Evolutionary conservation across 148 eudicot genomes (phyloP), one percentile per base, ranked within the genome.

Genomic region (Silene uniflora): DNA sequence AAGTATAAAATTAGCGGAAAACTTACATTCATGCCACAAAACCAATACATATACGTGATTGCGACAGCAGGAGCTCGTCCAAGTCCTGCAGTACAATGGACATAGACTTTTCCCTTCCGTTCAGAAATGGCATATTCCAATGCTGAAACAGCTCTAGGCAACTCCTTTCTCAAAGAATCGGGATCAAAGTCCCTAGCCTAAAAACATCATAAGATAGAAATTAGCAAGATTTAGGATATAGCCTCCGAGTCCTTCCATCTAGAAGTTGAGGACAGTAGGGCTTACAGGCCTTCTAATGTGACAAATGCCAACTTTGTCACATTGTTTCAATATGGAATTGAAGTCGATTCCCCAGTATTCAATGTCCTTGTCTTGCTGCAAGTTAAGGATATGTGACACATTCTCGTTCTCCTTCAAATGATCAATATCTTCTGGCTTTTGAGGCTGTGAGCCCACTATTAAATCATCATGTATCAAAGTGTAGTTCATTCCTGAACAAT

Each of bases 241-340:
- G 9, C 3, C 59, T 32, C 64, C 49, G 21, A 24, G 72, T 14
- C 73, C 23, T 71, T 9, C 35, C 24, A 60, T 60, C 60, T 23
- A 73, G 63, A 44, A 61, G 18, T 47, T 35, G 59, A 46, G 46
- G 19, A 58, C 21, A 75, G 17, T 16, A 19, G 54, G 70, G 44
- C 96, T 91, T 90, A 94, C 98, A 73, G 97, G 95, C 83, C 91
- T 83, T 84, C 98, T 90, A 93, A 94, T 90, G 83, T 94, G 98
- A 71, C 79, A 82, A 49, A 94, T 85, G 67, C 85, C 85, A 75
- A 83, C 80, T 58, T 89, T 81, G 71, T 78, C 71, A 73, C 96
- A 91, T 62, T 82, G 83, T 23, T 83, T 74, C 67, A 89, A 59
- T 76, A 91, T 89, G 69, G 97, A 85, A 63, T 82, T 52, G 25